Evolutionary conservation across 345 rosid species (phyloP).

Genomic region (Moricandia moricandioides): DNA sequence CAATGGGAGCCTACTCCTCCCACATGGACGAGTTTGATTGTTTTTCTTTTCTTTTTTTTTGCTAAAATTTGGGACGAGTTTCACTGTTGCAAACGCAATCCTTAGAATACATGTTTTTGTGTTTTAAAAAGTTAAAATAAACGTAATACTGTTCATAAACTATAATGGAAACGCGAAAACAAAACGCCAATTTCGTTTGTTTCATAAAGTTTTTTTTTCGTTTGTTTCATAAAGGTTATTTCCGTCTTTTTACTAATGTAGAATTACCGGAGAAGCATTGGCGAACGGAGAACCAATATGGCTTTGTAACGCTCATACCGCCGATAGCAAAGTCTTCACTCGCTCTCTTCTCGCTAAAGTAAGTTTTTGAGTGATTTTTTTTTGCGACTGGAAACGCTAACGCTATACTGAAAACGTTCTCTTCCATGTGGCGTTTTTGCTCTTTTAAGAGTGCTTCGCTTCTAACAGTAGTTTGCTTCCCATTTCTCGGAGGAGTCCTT

Average conservation of each 20-base stretch:
- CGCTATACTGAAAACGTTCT: conserved; percentile 15
- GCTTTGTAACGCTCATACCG: conserved; percentile 80
- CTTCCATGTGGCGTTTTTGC: conserved; percentile 23
- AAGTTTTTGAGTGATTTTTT: conserved; percentile 3
- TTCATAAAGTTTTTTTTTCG: background rate
- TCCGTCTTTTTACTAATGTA: conserved; percentile 12
- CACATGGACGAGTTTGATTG: background rate
- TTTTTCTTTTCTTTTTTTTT: background rate
- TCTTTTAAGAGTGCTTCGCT: conserved; percentile 62
- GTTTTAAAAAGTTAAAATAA: background rate
- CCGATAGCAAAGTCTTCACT: conserved; percentile 77
- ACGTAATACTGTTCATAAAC: background rate
- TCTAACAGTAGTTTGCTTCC: conserved; percentile 88
- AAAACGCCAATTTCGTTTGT: background rate
- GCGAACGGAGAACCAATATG: conserved; percentile 61
- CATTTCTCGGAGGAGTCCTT: conserved; percentile 67
- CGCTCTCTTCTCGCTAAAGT: conserved; percentile 98
- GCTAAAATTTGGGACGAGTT: background rate
- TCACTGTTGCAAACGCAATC: background rate
- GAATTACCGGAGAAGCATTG: conserved; percentile 82
- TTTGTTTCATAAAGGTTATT: background rate
- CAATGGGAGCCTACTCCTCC: background rate
- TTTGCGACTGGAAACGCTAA: conserved; percentile 2
- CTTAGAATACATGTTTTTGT: background rate
- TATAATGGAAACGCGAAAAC: background rate